phyloP scores from a whole-genome alignment of 2,329 filamentous ascomycete genomes.

The Xylariaceae sp. region DNA sequence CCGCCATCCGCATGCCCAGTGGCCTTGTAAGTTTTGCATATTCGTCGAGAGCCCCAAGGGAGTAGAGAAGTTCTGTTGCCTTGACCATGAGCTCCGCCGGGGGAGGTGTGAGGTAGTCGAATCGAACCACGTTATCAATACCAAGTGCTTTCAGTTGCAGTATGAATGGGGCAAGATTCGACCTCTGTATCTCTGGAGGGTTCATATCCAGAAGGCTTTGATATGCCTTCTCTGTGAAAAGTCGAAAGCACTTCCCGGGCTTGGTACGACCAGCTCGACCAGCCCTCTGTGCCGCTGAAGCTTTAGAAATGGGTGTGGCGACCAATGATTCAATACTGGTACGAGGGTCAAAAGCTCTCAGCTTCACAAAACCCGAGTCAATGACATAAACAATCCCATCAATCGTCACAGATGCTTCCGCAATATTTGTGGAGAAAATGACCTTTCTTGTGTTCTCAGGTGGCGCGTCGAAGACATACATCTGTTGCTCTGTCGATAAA shows the following conservation, averaged over 20 bases:
- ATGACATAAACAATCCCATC: constrained; percentile 88
- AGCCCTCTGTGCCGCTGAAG: constrained; percentile 85
- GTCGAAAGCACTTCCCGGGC: constrained; percentile 87
- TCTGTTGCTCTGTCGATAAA: constrained; percentile 83
- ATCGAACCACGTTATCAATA: constrained; percentile 89
- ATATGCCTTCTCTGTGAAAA: constrained; percentile 79
- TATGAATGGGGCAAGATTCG: constrained; percentile 82
- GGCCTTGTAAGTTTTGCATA: constrained; percentile 89
- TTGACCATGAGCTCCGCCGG: constrained; percentile 80
- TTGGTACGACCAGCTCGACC: constrained; percentile 86
- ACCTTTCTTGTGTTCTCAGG: constrained; percentile 83
- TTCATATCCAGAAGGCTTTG: constrained; percentile 65
- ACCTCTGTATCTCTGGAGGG: constrained; percentile 85
- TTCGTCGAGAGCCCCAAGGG: constrained; percentile 79
- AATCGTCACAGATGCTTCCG: constrained; percentile 93
- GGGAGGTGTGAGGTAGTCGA: constrained; percentile 82
- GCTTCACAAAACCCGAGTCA: constrained; percentile 86
- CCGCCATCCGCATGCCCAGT: constrained; percentile 86
- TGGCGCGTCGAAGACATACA: constrained; percentile 86
- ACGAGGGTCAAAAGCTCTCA: constrained; percentile 76
- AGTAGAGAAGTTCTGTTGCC: constrained; percentile 82
- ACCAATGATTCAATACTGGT: constrained; percentile 88
- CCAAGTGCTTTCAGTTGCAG: constrained; percentile 92
- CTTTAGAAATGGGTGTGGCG: constrained; percentile 78
- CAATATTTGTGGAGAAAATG: constrained; percentile 91